Percentiles rank a stretch among this genome's conserved stretches.
phyloP scores from a whole-genome alignment of 306 rosid genomes.

The Coriaria nepalensis region DNA sequence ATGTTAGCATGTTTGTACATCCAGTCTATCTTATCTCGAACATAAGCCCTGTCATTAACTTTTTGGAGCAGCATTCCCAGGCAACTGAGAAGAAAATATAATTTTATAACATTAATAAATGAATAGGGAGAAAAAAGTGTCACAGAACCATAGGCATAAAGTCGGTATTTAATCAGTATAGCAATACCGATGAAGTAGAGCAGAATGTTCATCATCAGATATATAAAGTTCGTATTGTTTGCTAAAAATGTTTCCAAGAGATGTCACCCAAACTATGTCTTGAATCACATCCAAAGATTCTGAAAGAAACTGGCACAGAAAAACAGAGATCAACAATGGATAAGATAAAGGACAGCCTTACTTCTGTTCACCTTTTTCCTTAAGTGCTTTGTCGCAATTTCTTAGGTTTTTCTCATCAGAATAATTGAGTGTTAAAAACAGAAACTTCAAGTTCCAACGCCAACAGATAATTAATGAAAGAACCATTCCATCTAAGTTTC shows the following conservation, averaged over 20 bases:
- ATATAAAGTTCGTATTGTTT: conserved; percentile 84
- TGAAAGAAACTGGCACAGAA: conserved; percentile 70
- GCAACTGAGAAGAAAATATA: conserved; percentile 45
- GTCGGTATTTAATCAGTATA: too few relatives aligned
- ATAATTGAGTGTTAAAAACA: too few relatives aligned
- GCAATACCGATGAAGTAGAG: conserved; percentile 79
- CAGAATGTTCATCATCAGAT: conserved; percentile 81
- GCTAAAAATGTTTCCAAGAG: conserved; percentile 83
- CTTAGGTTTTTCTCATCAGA: too few relatives aligned
- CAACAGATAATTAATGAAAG: background rate
- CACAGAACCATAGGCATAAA: conserved; percentile 2
- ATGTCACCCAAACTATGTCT: conserved; percentile 71
- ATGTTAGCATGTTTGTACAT: conserved; percentile 76
- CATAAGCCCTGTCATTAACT: conserved; percentile 77
- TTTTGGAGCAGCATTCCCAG: conserved; percentile 87
- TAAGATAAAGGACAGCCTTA: conserved; percentile 11
- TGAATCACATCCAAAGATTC: conserved; percentile 94
- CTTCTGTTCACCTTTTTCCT: too few relatives aligned
- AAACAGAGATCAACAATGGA: conserved; percentile 15
- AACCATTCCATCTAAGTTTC: too few relatives aligned
- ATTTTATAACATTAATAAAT: conserved; percentile 8
- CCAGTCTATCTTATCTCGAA: conserved; percentile 69
- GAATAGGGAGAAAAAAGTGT: background rate
- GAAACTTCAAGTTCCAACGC: background rate
- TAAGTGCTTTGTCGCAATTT: too few relatives aligned